A percentile compares a stretch with the other conserved stretches of the same genome.
Evolutionary conservation across 2,329 filamentous ascomycete species (phyloP).

Genomic region (Sporothrix protearum): DNA sequence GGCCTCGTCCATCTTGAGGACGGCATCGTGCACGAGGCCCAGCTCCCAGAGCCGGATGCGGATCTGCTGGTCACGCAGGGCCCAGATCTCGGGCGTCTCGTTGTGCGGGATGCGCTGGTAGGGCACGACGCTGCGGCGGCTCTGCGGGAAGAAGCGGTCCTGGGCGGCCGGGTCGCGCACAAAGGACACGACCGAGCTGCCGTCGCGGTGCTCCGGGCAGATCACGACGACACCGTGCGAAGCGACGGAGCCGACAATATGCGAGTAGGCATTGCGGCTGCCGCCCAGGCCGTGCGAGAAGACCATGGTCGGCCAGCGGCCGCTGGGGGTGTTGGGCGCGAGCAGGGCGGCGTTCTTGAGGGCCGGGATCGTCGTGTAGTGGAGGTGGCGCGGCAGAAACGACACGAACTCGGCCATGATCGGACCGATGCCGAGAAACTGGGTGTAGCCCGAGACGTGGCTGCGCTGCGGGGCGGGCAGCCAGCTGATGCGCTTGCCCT

Average conservation of each 20-base stretch:
- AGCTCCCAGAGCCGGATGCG: conserved; percentile 76
- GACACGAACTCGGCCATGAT: conserved; percentile 58
- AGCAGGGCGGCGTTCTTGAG: conserved; percentile 67
- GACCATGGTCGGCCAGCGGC: conserved; percentile 74
- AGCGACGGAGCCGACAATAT: conserved; percentile 72
- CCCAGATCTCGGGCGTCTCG: conserved; percentile 62
- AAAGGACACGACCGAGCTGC: conserved; percentile 70
- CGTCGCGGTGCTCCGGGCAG: conserved; percentile 79
- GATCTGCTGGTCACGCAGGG: conserved; percentile 66
- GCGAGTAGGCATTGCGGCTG: conserved; percentile 79
- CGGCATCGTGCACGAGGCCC: conserved; percentile 63
- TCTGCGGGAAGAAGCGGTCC: conserved; percentile 37
- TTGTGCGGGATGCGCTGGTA: conserved; percentile 60
- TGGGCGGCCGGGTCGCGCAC: conserved; percentile 59
- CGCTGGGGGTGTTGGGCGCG: conserved; percentile 43
- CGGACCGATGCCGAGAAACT: conserved; percentile 66
- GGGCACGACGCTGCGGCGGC: conserved; percentile 40
- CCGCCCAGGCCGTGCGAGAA: conserved; percentile 86
- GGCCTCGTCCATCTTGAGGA: conserved; percentile 63
- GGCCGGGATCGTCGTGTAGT: conserved; percentile 70
- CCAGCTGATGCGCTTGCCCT: conserved; percentile 65
- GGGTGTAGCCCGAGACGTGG: conserved; percentile 70
- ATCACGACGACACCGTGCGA: conserved; percentile 78
- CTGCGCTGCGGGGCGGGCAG: conserved; percentile 72
- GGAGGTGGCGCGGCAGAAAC: conserved; percentile 66